Conservation (phyloP, 257 asterid genomes). For the Coffea eugenioides region DNA sequence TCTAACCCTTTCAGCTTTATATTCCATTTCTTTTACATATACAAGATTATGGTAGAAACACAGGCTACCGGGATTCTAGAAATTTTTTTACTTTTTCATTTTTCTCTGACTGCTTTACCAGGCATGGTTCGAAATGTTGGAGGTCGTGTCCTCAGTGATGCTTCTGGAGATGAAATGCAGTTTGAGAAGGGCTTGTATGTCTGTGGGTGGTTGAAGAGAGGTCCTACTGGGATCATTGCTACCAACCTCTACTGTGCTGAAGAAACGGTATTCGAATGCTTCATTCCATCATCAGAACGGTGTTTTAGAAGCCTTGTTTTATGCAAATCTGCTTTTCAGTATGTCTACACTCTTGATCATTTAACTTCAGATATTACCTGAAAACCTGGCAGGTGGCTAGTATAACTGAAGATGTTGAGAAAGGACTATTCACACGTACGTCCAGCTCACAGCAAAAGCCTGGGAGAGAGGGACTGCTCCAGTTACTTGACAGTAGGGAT, state of each 20-base stretch:
- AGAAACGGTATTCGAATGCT: constrained; percentile 60
- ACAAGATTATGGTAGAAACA: background rate
- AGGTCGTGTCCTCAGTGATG: constrained; percentile 60
- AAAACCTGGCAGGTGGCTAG: constrained; percentile 54
- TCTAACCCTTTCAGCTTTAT: background rate
- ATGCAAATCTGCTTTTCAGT: background rate
- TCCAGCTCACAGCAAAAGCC: constrained; percentile 40
- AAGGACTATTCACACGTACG: constrained; percentile 41
- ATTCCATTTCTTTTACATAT: background rate
- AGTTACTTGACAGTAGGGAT: constrained; percentile 51
- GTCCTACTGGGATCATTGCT: constrained; percentile 83
- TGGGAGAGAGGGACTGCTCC: constrained; percentile 64
- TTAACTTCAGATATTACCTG: constrained; percentile 11
- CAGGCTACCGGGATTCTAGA: background rate
- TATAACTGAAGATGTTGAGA: constrained; percentile 62
- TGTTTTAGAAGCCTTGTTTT: background rate
- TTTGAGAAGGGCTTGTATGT: constrained; percentile 68
- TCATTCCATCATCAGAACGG: background rate
- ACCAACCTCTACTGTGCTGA: constrained; percentile 84
- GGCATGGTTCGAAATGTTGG: constrained; percentile 74
- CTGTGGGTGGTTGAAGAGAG: constrained; percentile 97
- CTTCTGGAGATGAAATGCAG: constrained; percentile 35
- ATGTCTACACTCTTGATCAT: background rate
- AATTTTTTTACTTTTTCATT: background rate
- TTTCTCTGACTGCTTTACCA: constrained; percentile 24